Evolutionary conservation across 2,329 filamentous ascomycete species (phyloP).

Genomic region (Xylariaceae sp.): DNA sequence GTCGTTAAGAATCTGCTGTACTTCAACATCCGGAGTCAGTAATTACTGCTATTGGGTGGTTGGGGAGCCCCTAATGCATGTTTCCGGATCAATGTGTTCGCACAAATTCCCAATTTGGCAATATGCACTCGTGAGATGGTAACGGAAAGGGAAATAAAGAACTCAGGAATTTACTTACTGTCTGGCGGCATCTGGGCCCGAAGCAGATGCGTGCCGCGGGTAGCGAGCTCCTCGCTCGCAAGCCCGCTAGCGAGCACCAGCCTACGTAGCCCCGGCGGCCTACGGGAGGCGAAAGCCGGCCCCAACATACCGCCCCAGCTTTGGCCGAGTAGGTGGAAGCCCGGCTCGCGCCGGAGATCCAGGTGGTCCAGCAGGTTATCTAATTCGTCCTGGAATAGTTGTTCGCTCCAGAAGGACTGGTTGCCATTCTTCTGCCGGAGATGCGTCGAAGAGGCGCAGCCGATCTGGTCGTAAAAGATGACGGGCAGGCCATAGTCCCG

Average conservation of each 20-base stretch:
- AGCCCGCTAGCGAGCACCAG: slow-evolving; percentile 19
- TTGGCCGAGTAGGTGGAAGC: slow-evolving; percentile 25
- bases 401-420: slow-evolving; percentile 16
- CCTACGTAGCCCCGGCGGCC: slow-evolving; percentile 15
- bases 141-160: too few species aligned
- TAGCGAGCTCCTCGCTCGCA: slow-evolving; percentile 15
- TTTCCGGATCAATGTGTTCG: too few species aligned
- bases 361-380: slow-evolving; percentile 22
- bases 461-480: slow-evolving; percentile 29
- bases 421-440: slow-evolving; percentile 18
- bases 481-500: slow-evolving; percentile 13
- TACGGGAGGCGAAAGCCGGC: slow-evolving; percentile 17
- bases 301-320: slow-evolving; percentile 27
- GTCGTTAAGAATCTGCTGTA: slow-evolving; percentile 15
- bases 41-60: too few species aligned
- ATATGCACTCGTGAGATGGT: too few species aligned
- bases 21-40: too few species aligned
- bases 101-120: too few species aligned
- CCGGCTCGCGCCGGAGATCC: slow-evolving; percentile 7
- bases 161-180: too few species aligned
- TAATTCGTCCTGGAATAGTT: slow-evolving; percentile 23
- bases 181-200: slow-evolving; percentile 12
- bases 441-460: slow-evolving; percentile 24
- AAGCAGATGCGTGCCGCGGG: slow-evolving; percentile 1
- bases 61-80: too few species aligned